Percentiles rank a stretch among this genome's conserved stretches.
Evolutionary conservation across 257 asterid genomes (phyloP).

Genomic region (Gardenia jasminoides): DNA sequence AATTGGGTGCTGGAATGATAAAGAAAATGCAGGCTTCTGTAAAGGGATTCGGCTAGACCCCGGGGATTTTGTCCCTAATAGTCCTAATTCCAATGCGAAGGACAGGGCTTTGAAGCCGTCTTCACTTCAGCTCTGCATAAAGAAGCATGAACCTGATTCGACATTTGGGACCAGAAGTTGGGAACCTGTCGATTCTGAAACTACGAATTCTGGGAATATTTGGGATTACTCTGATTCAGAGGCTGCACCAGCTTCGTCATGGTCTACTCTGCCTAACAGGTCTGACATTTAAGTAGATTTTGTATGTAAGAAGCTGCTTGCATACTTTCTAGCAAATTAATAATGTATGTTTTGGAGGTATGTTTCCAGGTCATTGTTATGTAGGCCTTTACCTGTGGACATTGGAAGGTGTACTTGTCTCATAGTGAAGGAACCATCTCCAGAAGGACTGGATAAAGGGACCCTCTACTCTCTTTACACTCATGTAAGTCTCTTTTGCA

Average conservation of each 20-base stretch:
- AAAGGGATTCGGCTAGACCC: constrained; percentile 12
- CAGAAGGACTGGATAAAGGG: constrained; percentile 59
- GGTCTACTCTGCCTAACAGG: constrained; percentile 93
- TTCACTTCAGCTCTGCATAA: constrained; percentile 68
- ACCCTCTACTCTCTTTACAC: constrained; percentile 76
- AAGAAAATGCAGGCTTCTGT: constrained; percentile 30
- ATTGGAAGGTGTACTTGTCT: constrained; percentile 87
- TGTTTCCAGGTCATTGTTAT: constrained; percentile 64
- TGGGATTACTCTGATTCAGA: constrained; percentile 95
- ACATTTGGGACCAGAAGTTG: constrained; percentile 40
- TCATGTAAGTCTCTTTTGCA: constrained; percentile 45
- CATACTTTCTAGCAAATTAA: neutral
- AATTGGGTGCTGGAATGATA: constrained; percentile 18
- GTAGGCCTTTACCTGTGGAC: constrained; percentile 83
- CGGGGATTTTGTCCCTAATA: constrained; percentile 9
- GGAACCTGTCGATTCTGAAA: constrained; percentile 43
- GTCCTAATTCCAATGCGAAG: constrained; percentile 24
- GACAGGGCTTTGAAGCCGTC: constrained; percentile 55
- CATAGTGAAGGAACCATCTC: constrained; percentile 75
- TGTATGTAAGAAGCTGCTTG: neutral
- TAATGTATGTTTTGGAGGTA: neutral
- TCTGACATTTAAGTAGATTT: neutral
- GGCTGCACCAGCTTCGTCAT: constrained; percentile 88
- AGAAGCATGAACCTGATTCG: constrained; percentile 60
- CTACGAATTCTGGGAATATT: constrained; percentile 44